Evolutionary conservation across 208 protist genomes (phyloP), one percentile per base, ranked within the genome.

Genomic region (Acanthamoeba castellanii): DNA sequence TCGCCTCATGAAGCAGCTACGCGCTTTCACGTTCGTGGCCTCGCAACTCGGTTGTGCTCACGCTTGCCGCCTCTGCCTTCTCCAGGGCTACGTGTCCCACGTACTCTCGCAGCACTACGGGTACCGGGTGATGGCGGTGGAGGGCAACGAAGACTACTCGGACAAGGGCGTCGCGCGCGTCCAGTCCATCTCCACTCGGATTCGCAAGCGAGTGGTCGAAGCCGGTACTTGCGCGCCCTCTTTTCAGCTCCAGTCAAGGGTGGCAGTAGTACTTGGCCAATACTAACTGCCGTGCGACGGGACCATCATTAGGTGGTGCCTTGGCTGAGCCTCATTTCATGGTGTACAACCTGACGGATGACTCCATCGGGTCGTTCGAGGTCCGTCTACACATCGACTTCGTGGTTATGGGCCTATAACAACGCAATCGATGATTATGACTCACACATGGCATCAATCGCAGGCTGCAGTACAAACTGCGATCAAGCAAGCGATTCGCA

Each of bases 91-190:
- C 64, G 64, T 92, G 61, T 92, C 87, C 7, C 87, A 92, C 14
- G 87, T 92, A 22, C 87, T 92, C 5, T 92, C 87, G 59, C 87
- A 92, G 61, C 87, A 92, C 61, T 92, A 92, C 27, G 87, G 87
- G 16, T 92, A 92, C 32, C 55, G 87, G 5, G 87, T 92, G 7
- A 92, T 92, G 25, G 87, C 87, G 20, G 64, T 92, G 32, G 87
- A 92, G 47, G 87, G 87, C 87, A 92, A 92, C 87, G 52, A 68
- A 34, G 81, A 88, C 81, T 88, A 88, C 81, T 88, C 81, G n/a
- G 30, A 88, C 30, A 88, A 88, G 81, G 81, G 81, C 30, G 81
- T 66, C 30, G 50, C 42, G 25, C 81, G 81, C 6, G 81, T 88
- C 47, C 30, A 37, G 52, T 88, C 81, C 81, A 88, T 88, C 81